Evolutionary conservation across 805 yeast genomes (phyloP).

Genomic region (Trichomonascus vanleenenianus): DNA sequence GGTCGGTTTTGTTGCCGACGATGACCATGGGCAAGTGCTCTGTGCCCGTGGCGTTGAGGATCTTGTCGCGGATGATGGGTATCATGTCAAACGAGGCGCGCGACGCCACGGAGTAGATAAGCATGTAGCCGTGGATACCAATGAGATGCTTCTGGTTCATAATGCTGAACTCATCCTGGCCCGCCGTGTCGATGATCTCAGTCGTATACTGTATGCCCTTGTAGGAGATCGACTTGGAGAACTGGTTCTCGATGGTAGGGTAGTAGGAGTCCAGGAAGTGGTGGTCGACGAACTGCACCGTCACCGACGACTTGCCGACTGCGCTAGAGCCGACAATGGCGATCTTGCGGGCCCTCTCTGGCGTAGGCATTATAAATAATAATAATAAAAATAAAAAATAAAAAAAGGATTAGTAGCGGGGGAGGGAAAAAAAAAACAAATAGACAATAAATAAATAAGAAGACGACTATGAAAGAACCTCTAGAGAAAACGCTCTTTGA

Average conservation of each 20-base stretch:
- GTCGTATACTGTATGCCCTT: conserved; percentile 58
- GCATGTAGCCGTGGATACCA: conserved; percentile 63
- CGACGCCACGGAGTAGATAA: conserved; percentile 65
- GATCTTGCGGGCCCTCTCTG: conserved; percentile 50
- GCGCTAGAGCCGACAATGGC: conserved; percentile 74
- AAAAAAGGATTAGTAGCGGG: neutral
- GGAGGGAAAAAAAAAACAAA: neutral
- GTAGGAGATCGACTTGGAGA: conserved; percentile 49
- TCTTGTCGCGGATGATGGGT: conserved; percentile 61
- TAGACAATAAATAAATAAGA: neutral
- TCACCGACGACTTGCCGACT: conserved; percentile 67
- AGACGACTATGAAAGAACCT: neutral
- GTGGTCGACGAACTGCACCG: conserved; percentile 65
- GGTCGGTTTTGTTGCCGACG: conserved; percentile 59
- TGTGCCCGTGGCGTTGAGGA: conserved; percentile 52
- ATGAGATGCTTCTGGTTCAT: conserved; percentile 61
- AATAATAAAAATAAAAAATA: too few relatives aligned
- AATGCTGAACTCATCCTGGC: conserved; percentile 71
- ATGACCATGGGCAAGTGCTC: conserved; percentile 60
- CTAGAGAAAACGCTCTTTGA: too few relatives aligned
- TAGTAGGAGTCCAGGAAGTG: conserved; percentile 71
- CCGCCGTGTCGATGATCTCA: conserved; percentile 76
- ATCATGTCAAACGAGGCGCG: conserved; percentile 60
- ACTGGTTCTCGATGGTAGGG: conserved; percentile 74
- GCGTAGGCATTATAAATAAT: conserved; percentile 8